Evolutionary conservation across 345 rosid genomes (phyloP), one percentile per base, ranked within the genome.

Genomic region (Eucalyptus virginea): DNA sequence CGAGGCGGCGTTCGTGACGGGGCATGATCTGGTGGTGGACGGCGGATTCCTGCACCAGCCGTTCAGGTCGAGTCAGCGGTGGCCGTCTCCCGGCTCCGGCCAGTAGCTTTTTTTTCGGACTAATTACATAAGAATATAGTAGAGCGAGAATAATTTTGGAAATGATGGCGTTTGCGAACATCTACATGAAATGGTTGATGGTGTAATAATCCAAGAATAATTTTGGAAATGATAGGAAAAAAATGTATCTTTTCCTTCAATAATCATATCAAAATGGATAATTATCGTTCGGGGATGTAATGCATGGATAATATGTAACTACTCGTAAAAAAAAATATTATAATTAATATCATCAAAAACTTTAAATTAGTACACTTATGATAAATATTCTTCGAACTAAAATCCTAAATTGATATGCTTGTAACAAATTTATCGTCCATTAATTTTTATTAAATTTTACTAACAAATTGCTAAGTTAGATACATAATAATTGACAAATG

Each of bases 1-100:
- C 3, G 92, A 86, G 34, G 88, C 92, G 15, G 88, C 86, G 89
- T 89, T 90, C 81, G 45, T 90, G 7, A 89, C 87, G 45, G 91
- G 88, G 10, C 88, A 60, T 23, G 56, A 88, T 49, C 83, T 90
- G 80, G 87, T 49, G 11, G 90, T 89, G 37, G 91, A 91, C 40
- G 91, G 93, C 4, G 91, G 91, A 32, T 47, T 34, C 85, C 80
- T 90, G 9, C 51, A 32, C 62, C 40, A 37, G 45, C 83, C 83
- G 45, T 72, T 72, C 45, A 11, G 45, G 45, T 72, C 83, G 15
- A 72, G 83, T 21, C 83, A 21, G 45, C 45, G 28, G 26, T 72
- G 28, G 45, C 28, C 83, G 6, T 3, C 45, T 37, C 45, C 28
- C 3, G 14, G 26, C 42, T 72, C 83, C 28, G 45, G 28, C 45